Percentiles rank a stretch among this genome's conserved stretches.
Conservation (phyloP, 805 yeast species). For the Sugiyamaella floridensis region DNA sequence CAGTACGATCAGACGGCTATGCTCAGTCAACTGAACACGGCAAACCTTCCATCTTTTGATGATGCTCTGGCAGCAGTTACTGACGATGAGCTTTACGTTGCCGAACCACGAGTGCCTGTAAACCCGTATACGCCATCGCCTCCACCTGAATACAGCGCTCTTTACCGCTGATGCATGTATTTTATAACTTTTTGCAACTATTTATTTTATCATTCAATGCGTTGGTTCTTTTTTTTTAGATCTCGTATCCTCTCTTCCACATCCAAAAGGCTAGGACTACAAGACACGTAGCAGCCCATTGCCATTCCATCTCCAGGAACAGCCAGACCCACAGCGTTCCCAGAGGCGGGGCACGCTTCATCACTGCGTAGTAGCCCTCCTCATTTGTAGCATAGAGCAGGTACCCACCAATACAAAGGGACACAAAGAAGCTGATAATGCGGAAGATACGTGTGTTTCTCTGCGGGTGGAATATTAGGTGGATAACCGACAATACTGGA, state of each 20-base stretch:
- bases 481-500: slow-evolving; percentile 28
- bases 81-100: slow-evolving; percentile 5
- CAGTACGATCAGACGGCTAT: slow-evolving; percentile 16
- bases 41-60: slow-evolving; percentile 11
- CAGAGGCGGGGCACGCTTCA: slow-evolving; percentile 35
- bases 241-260: slow-evolving; percentile 17
- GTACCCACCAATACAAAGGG: slow-evolving; percentile 29
- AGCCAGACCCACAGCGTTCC: slow-evolving; percentile 38
- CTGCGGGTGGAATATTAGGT: slow-evolving; percentile 25
- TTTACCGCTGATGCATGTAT: neutral
- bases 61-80: slow-evolving; percentile 10
- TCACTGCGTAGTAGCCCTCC: slow-evolving; percentile 34
- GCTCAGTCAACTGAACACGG: neutral
- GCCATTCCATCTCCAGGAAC: slow-evolving; percentile 35
- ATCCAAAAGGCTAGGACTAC: slow-evolving; percentile 24
- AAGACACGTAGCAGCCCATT: slow-evolving; percentile 25
- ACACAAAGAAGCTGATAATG: slow-evolving; percentile 18
- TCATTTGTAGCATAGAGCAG: slow-evolving; percentile 29
- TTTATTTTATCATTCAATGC: neutral
- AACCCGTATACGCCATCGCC: slow-evolving; percentile 3
- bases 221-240: neutral
- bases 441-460: slow-evolving; percentile 16
- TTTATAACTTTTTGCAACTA: neutral
- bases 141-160: slow-evolving; percentile 15
- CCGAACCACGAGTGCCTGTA: neutral